Conservation (phyloP, 2,329 filamentous ascomycete species). For the Penicillium sp. region DNA sequence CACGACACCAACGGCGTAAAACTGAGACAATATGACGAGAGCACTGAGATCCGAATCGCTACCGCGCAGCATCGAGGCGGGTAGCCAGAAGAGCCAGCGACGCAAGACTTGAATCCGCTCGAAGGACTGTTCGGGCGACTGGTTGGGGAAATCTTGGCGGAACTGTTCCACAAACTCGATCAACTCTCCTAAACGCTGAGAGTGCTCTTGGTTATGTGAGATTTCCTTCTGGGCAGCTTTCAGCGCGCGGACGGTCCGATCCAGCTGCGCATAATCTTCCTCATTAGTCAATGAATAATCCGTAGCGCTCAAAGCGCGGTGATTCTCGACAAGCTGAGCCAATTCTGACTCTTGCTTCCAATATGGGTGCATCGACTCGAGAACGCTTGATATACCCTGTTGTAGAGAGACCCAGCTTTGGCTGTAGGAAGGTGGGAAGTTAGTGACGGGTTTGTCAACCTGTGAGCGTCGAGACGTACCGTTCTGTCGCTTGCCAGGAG, state of each 20-base stretch:
- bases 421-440: conserved; percentile 55
- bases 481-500: conserved; percentile 95
- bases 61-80: conserved; percentile 76
- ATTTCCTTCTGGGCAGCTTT: conserved; percentile 58
- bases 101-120: conserved; percentile 83
- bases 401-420: conserved; percentile 90
- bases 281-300: conserved; percentile 46
- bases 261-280: conserved; percentile 68
- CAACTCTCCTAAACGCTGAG: conserved; percentile 66
- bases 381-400: conserved; percentile 85
- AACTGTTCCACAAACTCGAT: conserved; percentile 70
- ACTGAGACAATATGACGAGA: conserved; percentile 80
- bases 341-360: conserved; percentile 77
- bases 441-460: conserved; percentile 28
- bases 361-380: conserved; percentile 85
- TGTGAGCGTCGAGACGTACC: conserved; percentile 58
- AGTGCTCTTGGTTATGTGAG: conserved; percentile 67
- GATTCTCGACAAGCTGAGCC: conserved; percentile 42
- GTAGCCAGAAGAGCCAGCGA: conserved; percentile 95
- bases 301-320: conserved; percentile 37
- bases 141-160: conserved; percentile 66
- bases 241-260: conserved; percentile 65
- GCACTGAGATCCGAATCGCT: conserved; percentile 73
- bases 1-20: conserved; percentile 83
- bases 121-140: conserved; percentile 80